These are phyloP conservation scores for Colletotrichum sp. DNA, from an alignment of 2,329 filamentous ascomycete species.

Conservation along the genomic window DNA sequence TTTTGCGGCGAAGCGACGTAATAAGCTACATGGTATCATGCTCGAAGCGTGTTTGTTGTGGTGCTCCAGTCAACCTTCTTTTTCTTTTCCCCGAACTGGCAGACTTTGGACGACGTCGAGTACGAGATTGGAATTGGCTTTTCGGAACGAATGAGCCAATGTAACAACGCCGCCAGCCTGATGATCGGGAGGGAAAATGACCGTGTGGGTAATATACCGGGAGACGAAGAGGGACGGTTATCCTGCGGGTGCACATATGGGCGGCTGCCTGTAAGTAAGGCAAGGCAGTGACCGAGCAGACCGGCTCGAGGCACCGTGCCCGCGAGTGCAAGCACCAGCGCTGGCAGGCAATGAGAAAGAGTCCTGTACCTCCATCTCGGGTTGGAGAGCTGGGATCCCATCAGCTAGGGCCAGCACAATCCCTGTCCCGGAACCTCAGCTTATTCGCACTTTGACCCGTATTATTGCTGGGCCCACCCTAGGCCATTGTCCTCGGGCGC, in stretches of 20 bases:
- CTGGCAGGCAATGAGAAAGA: background rate
- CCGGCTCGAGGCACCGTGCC: background rate
- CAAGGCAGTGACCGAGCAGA: background rate
- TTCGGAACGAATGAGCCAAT: background rate
- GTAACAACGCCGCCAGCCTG: background rate
- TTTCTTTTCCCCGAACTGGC: background rate
- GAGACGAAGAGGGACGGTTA: background rate
- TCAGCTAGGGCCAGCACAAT: constrained; percentile 2
- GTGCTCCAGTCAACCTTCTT: background rate
- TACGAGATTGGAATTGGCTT: background rate
- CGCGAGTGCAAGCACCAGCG: background rate
- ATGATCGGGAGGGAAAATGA: background rate
- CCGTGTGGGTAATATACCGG: background rate
- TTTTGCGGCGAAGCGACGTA: background rate
- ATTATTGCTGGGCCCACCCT: constrained; percentile 6
- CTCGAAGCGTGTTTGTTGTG: background rate
- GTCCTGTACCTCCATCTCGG: constrained; percentile 1
- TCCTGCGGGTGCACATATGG: background rate
- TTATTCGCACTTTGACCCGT: constrained; percentile 2
- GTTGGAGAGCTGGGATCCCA: background rate
- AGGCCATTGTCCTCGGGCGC: constrained; percentile 2
- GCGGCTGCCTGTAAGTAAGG: background rate
- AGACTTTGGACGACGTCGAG: constrained; percentile 8
- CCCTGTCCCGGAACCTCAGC: constrained; percentile 4
- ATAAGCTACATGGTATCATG: background rate